Percentiles rank a stretch among this genome's conserved stretches.
Conservation (phyloP, 2,329 filamentous ascomycete genomes). For the Aspergillus clavatus region DNA sequence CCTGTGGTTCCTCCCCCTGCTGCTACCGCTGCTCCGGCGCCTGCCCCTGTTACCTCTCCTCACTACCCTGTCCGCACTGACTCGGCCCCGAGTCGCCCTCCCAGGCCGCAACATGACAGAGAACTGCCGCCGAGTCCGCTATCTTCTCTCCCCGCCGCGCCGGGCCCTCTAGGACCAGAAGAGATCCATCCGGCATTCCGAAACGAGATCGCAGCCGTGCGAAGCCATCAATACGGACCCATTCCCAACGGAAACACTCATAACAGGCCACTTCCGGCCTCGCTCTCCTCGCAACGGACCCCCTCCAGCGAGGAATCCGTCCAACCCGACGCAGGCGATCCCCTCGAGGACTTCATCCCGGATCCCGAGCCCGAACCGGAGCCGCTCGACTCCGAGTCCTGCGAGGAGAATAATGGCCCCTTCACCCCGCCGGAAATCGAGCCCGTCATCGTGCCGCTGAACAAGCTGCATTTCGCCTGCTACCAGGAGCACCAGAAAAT, state of each 20-base stretch:
- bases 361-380: constrained; percentile 26
- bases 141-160: constrained; percentile 8
- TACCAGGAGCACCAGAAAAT: constrained; percentile 38
- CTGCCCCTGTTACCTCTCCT: constrained; percentile 5
- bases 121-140: constrained; percentile 24
- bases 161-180: constrained; percentile 7
- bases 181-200: not conserved
- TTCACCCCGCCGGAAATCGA: constrained; percentile 31
- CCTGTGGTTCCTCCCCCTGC: not conserved
- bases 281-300: constrained; percentile 4
- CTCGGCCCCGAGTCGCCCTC: constrained; percentile 11
- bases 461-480: constrained; percentile 34
- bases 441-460: constrained; percentile 32
- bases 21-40: constrained; percentile 4
- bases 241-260: not conserved
- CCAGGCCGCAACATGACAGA: constrained; percentile 21
- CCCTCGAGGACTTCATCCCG: constrained; percentile 31
- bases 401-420: constrained; percentile 17
- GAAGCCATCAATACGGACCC: not conserved
- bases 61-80: constrained; percentile 7
- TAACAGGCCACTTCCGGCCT: not conserved
- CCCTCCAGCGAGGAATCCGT: constrained; percentile 11
- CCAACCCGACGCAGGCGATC: constrained; percentile 15
- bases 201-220: not conserved
- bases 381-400: constrained; percentile 15